Conservation (phyloP, 108 stramenopile species). For the Conticribra weissflogii region DNA sequence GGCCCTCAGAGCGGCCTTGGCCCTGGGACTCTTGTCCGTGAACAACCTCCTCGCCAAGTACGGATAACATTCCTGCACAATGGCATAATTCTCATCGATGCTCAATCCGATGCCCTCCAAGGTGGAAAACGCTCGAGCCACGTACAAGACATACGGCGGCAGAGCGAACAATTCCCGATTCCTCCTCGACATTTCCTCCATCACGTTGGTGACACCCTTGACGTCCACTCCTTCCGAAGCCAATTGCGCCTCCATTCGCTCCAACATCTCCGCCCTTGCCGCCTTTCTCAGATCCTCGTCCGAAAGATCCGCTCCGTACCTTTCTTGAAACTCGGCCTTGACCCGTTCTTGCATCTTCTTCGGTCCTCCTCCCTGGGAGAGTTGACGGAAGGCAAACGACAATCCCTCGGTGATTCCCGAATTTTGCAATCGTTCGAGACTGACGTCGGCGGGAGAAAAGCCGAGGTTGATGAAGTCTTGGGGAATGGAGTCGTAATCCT, state of each 20-base stretch:
- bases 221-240: slow-evolving; percentile 78
- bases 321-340: slow-evolving; percentile 69
- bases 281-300: slow-evolving; percentile 63
- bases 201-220: slow-evolving; percentile 76
- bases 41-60: slow-evolving; percentile 85
- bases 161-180: slow-evolving; percentile 79
- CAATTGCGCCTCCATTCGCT: slow-evolving; percentile 74
- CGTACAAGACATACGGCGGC: slow-evolving; percentile 84
- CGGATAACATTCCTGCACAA: slow-evolving; percentile 88
- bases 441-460: slow-evolving; percentile 69
- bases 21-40: slow-evolving; percentile 85
- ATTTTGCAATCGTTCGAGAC: slow-evolving; percentile 57
- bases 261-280: slow-evolving; percentile 73
- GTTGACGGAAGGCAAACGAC: slow-evolving; percentile 73
- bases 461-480: slow-evolving; percentile 88
- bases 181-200: slow-evolving; percentile 80
- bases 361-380: slow-evolving; percentile 73
- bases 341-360: slow-evolving; percentile 83
- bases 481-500: slow-evolving; percentile 84
- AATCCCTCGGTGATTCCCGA: slow-evolving; percentile 81
- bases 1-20: slow-evolving; percentile 74
- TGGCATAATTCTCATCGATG: slow-evolving; percentile 86
- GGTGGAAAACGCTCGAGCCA: slow-evolving; percentile 82
- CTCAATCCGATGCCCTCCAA: slow-evolving; percentile 88
- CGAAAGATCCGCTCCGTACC: slow-evolving; percentile 66